Base-by-base conservation (phyloP, 2,329 filamentous ascomycete genomes). In the Leptographium procerum region DNA sequence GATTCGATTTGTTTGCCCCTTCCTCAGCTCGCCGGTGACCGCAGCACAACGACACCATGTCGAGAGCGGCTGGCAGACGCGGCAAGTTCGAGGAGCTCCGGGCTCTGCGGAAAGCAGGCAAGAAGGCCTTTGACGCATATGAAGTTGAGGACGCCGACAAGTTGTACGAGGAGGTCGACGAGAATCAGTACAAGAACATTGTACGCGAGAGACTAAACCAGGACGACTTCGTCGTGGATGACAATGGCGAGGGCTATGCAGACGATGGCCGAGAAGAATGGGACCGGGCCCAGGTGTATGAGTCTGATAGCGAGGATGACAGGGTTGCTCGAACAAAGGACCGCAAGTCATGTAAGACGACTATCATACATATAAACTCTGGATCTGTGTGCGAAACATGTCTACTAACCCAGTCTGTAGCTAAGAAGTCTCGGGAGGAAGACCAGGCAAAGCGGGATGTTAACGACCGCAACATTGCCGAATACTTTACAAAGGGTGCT, bases 171-270 rank as follows among this genome's bases (percentile, higher is more conserved):
- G 91, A 95, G 67, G 91, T 99, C 53, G 91, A 97, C 68, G 94
- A 99, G 67, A 92, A 94, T 67, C 88, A 89, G 56, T 99, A 99
- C 78, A 96, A 96, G 77, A 95, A 95, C 71, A 87, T 97, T 64
- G 91, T 99, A 16, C 84, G 94, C 48, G 84, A 87, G 58, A 86
- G 94, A 52, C 78, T 99, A 56, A 89, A 97, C 68, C 81, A 95
- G 67, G 94, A 99, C 66, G 94, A 99, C 74, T 99, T 99, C 68
- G 92, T 99, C 56, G 91, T 99, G 61, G 94, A 97, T 75, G 94
- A 99, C 75, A 95, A 96, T 75, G 92, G 92, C 68, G 90, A 92
- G 69, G 92, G 94, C 43, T 99, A 99, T 68, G 92, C 90, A 64
- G 92, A 97, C 70, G 94, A 97, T 69, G 94, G 94, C 61, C 86